Percentiles rank a stretch among this genome's conserved stretches.
Evolutionary conservation across 2,329 filamentous ascomycete genomes (phyloP).

Genomic region (Boeremia lycopersici): DNA sequence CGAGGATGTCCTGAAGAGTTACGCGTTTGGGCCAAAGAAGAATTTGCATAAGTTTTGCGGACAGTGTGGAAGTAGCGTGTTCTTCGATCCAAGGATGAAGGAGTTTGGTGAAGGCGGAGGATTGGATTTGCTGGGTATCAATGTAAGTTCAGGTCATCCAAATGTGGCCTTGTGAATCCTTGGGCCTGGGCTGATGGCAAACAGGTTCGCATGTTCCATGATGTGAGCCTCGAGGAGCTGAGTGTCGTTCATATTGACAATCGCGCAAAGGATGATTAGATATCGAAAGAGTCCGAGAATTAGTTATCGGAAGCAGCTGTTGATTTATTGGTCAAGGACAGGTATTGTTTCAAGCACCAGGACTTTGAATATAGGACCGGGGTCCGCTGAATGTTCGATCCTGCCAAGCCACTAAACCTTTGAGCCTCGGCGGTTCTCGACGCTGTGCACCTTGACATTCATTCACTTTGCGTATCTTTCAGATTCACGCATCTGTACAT

Average conservation of each 20-base stretch:
- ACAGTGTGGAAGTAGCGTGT: slow-evolving; percentile 36
- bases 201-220: slow-evolving; percentile 38
- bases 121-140: slow-evolving; percentile 33
- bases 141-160: slow-evolving; percentile 26
- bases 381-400: not conserved
- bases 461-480: slow-evolving; percentile 1
- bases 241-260: slow-evolving; percentile 32
- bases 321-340: too few relatives aligned
- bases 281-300: too few relatives aligned
- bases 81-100: slow-evolving; percentile 34
- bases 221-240: slow-evolving; percentile 32
- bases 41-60: slow-evolving; percentile 38
- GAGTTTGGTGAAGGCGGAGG: slow-evolving; percentile 24
- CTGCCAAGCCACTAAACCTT: slow-evolving; percentile 30
- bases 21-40: slow-evolving; percentile 33
- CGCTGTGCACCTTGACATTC: slow-evolving; percentile 6
- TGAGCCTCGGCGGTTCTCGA: slow-evolving; percentile 31
- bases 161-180: not conserved
- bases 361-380: too few relatives aligned
- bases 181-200: not conserved
- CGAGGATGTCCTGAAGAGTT: slow-evolving; percentile 28
- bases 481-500: slow-evolving; percentile 9
- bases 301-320: not conserved
- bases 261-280: slow-evolving; percentile 10
- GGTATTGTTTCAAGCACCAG: too few relatives aligned